A percentile compares a stretch with the other conserved stretches of the same genome.
phyloP scores from a whole-genome alignment of 257 asterid species.

The Oldenlandia corymbosa region DNA sequence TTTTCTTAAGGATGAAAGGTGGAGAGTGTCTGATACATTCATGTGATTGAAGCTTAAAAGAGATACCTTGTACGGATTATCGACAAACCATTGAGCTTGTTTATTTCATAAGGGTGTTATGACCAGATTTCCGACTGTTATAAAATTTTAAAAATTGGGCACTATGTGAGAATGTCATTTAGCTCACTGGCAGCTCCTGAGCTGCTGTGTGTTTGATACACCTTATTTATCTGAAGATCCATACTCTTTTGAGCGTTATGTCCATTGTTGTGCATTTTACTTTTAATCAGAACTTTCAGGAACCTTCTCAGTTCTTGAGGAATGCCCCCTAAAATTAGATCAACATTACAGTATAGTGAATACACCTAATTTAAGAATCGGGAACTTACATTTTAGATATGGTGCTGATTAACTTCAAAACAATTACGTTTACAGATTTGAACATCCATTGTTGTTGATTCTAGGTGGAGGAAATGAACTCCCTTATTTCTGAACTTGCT shows the following conservation, averaged over 20 bases:
- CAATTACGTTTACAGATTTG: neutral
- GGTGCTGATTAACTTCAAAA: neutral
- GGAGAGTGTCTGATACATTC: neutral
- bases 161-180: neutral
- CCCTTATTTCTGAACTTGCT: constrained; percentile 72
- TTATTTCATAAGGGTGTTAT: neutral
- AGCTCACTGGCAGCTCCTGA: neutral
- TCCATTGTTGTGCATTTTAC: neutral
- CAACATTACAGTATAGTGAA: neutral
- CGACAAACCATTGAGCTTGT: neutral
- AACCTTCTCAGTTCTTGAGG: neutral
- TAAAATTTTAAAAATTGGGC: too few species aligned
- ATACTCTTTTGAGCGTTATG: neutral
- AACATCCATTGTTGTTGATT: constrained; percentile 8
- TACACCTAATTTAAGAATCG: neutral
- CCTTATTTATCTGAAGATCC: neutral
- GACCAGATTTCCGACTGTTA: too few species aligned
- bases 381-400: too few species aligned
- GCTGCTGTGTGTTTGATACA: neutral
- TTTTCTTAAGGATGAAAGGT: neutral
- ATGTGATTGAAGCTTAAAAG: neutral
- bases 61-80: neutral
- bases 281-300: neutral
- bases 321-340: neutral
- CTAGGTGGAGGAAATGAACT: constrained; percentile 70